Conservation (phyloP, 768 basidiomycete species). For the Botryobasidium botryosum region DNA sequence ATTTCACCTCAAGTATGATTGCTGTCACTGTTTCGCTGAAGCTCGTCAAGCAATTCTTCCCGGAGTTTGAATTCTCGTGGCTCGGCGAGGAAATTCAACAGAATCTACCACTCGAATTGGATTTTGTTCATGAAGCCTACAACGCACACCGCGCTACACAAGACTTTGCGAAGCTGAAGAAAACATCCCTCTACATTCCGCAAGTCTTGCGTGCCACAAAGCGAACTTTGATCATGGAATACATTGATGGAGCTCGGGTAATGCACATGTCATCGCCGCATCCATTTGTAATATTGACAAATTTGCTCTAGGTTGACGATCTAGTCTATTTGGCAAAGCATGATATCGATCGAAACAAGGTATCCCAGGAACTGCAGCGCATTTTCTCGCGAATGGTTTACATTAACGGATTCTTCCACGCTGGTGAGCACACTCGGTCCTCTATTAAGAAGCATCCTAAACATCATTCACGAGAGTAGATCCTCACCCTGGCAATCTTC, state of each 20-base stretch:
- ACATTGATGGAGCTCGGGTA: conserved; percentile 27
- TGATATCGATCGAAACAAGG: conserved; percentile 83
- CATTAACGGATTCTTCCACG: conserved; percentile 67
- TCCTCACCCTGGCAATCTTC: conserved; percentile 50
- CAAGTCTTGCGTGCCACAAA: conserved; percentile 61
- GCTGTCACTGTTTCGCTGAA: conserved; percentile 34
- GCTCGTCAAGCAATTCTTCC: conserved; percentile 86
- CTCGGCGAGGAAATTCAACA: conserved; percentile 81
- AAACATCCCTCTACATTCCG: conserved; percentile 70
- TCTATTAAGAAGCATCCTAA: background rate
- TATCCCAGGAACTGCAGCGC: conserved; percentile 72
- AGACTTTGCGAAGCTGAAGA: conserved; percentile 53
- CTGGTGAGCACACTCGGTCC: conserved; percentile 30
- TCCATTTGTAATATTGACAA: conserved; percentile 18
- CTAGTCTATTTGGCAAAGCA: conserved; percentile 62
- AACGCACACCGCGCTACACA: conserved; percentile 57
- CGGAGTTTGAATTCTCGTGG: conserved; percentile 92
- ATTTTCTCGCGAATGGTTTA: conserved; percentile 97
- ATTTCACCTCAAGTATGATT: conserved; percentile 15
- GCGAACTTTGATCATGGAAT: conserved; percentile 89
- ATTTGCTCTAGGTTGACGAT: conserved; percentile 62
- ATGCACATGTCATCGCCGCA: too few species aligned
- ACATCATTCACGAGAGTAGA: conserved; percentile 8
- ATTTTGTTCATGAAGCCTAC: conserved; percentile 77
- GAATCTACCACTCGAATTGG: conserved; percentile 85